Evolutionary conservation across 1,284 basidiomycete species (phyloP).

Genomic region (Cystobasidium sp.): DNA sequence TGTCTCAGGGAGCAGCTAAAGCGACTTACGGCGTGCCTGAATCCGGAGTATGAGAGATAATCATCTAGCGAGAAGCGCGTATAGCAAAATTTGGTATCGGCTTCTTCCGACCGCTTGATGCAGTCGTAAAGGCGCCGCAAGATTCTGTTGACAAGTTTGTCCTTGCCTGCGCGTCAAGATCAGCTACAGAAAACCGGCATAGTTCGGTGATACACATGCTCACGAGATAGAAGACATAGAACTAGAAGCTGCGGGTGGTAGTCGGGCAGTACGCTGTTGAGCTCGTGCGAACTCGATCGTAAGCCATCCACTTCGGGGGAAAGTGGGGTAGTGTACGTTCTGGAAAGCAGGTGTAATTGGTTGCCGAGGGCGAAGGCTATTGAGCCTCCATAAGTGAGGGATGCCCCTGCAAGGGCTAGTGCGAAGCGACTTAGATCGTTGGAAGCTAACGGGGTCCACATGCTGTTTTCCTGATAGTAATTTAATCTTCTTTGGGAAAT

Average conservation of each 20-base stretch:
- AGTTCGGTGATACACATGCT: not conserved
- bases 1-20: no score
- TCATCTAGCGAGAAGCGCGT: not conserved
- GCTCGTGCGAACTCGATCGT: slow-evolving; percentile 38
- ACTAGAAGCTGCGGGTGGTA: slow-evolving; percentile 88
- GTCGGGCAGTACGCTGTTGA: slow-evolving; percentile 80
- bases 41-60: not conserved
- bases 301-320: not conserved
- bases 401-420: slow-evolving; percentile 71
- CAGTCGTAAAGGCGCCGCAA: slow-evolving; percentile 63
- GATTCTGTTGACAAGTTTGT: slow-evolving; percentile 79
- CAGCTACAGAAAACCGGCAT: slow-evolving; percentile 14
- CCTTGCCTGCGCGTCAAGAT: slow-evolving; percentile 65
- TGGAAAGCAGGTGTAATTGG: slow-evolving; percentile 21
- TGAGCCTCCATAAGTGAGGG: slow-evolving; percentile 63
- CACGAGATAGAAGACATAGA: slow-evolving; percentile 71
- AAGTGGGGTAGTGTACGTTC: slow-evolving; percentile 63
- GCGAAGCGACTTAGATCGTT: not conserved
- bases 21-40: no score
- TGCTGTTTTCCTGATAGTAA: slow-evolving; percentile 76
- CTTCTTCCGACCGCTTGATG: not conserved
- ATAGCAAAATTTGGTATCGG: not conserved
- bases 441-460: slow-evolving; percentile 59
- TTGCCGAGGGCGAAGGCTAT: slow-evolving; percentile 2
- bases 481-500: slow-evolving; percentile 85